Base-by-base conservation (phyloP, 31 red algal species). In the Asparagopsis taxiformis region DNA sequence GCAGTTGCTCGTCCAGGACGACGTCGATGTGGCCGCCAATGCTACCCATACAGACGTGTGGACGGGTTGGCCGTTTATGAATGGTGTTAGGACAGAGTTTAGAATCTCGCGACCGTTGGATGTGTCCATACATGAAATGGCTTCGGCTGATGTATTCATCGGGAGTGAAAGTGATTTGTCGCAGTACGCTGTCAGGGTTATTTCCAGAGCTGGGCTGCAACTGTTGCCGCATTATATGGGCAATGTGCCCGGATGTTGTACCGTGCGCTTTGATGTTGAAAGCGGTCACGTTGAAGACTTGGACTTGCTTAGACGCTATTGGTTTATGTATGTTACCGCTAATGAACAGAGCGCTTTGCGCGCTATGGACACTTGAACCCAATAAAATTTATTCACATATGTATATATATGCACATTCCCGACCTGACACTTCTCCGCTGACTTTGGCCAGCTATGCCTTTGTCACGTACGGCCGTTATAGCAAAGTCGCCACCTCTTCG, bases 91-190 rank as follows among this genome's bases (percentile, higher is more conserved):
- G 0, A 62, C 68, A 16, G 75, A 80, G 36, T 55, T 68, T 31
- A 41, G 54, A 24, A 68, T 80, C 32, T 48, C 75, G 26, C 44
- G 49, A 22, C 16, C 10, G 3, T 31, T 69, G 31, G 38, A 37
- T 22, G 62, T 59, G 17, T 28, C 50, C 1, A 7, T 80, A 37
- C 46, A 65, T n/a, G 33, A 55, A 36, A 80, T 80, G 75, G 75
- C 53, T 44, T 24, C 50, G 29, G 75, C 75, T 24, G 75, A 80
- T 50, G 57, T 80, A 34, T 68, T 80, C 55, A 52, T 80, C 1
- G 75, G 75, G 13, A 77, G 73, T 35, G 73, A 56, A 46, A 53
- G 41, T 25, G 73, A 77, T 52, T 16, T 77, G 25, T 63, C 57
- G 3, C 55, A 77, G 24, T 77, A 77, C 59, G 34, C 41, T 2